phyloP scores from a whole-genome alignment of 345 rosid genomes.

The Eucalyptus victrix region DNA sequence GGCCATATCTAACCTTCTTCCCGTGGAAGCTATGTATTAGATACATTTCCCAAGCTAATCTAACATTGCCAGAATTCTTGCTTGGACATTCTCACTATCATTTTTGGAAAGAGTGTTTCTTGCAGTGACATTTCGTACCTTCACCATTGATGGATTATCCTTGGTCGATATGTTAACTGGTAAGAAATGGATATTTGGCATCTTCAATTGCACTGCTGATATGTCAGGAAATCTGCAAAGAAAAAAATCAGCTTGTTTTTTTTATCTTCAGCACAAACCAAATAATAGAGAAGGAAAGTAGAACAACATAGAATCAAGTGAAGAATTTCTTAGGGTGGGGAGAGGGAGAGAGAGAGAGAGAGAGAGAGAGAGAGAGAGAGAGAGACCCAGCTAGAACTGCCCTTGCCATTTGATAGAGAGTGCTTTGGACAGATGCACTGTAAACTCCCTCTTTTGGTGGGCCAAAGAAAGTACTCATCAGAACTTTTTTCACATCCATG shows the following conservation, averaged over 20 bases:
- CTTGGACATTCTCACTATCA: neutral
- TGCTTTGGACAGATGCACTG: conserved; percentile 94
- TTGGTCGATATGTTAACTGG: conserved; percentile 77
- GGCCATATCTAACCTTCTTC: neutral
- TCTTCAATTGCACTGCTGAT: conserved; percentile 56
- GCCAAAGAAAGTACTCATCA: conserved; percentile 70
- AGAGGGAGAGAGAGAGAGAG: conserved; percentile 4
- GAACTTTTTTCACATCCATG: conserved; percentile 39
- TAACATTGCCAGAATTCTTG: neutral
- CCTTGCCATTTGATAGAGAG: conserved; percentile 74
- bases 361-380: neutral
- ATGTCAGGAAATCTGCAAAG: conserved; percentile 57
- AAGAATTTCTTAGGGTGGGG: neutral
- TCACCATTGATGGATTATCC: conserved; percentile 54
- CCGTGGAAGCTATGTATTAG: neutral
- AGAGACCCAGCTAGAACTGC: conserved; percentile 61
- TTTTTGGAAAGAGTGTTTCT: neutral
- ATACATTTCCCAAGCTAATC: neutral
- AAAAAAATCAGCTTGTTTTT: neutral
- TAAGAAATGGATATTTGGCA: conserved; percentile 91
- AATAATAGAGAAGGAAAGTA: neutral
- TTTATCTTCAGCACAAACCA: neutral
- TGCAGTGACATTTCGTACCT: conserved; percentile 25
- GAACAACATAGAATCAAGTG: neutral
- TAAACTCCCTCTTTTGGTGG: conserved; percentile 75